Percentiles rank a stretch among this genome's conserved stretches.
phyloP scores from a whole-genome alignment of 805 yeast species.

The Candida ficus region DNA sequence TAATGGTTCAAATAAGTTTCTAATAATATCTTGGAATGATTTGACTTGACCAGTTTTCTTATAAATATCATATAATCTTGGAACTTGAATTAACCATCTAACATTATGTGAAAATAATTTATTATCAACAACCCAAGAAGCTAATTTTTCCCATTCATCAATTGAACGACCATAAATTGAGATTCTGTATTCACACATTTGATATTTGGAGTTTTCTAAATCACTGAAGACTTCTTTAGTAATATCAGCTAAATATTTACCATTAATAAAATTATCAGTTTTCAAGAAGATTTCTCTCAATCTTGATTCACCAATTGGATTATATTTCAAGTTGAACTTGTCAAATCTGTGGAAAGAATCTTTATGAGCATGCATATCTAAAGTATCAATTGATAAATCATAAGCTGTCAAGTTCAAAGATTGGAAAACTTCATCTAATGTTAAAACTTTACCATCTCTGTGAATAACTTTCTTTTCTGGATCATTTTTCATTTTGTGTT shows the following conservation, averaged over 20 bases:
- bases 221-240: constrained; percentile 93
- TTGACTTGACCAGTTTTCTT: constrained; percentile 66
- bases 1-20: constrained; percentile 79
- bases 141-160: constrained; percentile 94
- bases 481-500: constrained; percentile 82
- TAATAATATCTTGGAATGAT: constrained; percentile 70
- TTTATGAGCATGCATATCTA: constrained; percentile 99
- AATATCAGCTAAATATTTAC: constrained; percentile 86
- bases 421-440: constrained; percentile 85
- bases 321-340: constrained; percentile 93
- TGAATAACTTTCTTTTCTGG: constrained; percentile 88
- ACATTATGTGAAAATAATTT: constrained; percentile 89
- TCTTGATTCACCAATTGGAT: constrained; percentile 97
- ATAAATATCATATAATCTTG: constrained; percentile 88
- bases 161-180: constrained; percentile 87
- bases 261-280: constrained; percentile 89
- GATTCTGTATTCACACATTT: constrained; percentile 94
- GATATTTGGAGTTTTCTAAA: constrained; percentile 91
- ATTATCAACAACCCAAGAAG: constrained; percentile 92
- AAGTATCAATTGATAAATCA: constrained; percentile 90
- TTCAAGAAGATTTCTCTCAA: constrained; percentile 92
- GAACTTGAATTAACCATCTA: constrained; percentile 95
- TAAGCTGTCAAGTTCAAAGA: constrained; percentile 90
- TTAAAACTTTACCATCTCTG: constrained; percentile 86
- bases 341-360: constrained; percentile 98